phyloP scores from a whole-genome alignment of 176 grass and related monocot species.

The Poa annua region DNA sequence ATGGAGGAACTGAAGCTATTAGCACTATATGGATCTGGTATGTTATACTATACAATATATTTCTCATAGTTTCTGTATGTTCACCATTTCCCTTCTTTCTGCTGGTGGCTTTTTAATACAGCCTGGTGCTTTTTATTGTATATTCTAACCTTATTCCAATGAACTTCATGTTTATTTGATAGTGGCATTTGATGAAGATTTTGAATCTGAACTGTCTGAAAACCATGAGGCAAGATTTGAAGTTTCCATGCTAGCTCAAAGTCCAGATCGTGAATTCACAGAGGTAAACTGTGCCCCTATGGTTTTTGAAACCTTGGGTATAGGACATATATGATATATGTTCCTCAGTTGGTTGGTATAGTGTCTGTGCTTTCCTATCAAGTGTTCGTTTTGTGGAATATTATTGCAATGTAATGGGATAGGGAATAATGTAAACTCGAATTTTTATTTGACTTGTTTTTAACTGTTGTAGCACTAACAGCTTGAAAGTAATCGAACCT shows the following conservation, averaged over 20 bases:
- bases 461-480: not conserved
- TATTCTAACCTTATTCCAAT: constrained; percentile 40
- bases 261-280: constrained; percentile 93
- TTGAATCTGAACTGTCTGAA: constrained; percentile 92
- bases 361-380: not conserved
- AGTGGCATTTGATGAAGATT: constrained; percentile 99
- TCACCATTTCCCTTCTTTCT: constrained; percentile 15
- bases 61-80: constrained; percentile 29
- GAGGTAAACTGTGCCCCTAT: constrained; percentile 56
- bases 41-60: constrained; percentile 22
- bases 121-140: constrained; percentile 28
- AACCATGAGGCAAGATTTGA: constrained; percentile 86
- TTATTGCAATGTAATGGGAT: not conserved
- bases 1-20: constrained; percentile 86
- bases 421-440: not conserved
- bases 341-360: not conserved
- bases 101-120: constrained; percentile 2
- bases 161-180: constrained; percentile 35
- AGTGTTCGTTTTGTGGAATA: constrained; percentile 1
- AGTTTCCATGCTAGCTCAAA: constrained; percentile 90
- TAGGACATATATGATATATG: not conserved
- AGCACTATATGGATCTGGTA: constrained; percentile 94
- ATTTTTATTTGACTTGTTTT: not conserved
- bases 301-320: constrained; percentile 21
- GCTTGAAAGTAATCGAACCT: constrained; percentile 15